Evolutionary conservation across 805 yeast genomes (phyloP).

Genomic region (Monosporozyma aerobia): DNA sequence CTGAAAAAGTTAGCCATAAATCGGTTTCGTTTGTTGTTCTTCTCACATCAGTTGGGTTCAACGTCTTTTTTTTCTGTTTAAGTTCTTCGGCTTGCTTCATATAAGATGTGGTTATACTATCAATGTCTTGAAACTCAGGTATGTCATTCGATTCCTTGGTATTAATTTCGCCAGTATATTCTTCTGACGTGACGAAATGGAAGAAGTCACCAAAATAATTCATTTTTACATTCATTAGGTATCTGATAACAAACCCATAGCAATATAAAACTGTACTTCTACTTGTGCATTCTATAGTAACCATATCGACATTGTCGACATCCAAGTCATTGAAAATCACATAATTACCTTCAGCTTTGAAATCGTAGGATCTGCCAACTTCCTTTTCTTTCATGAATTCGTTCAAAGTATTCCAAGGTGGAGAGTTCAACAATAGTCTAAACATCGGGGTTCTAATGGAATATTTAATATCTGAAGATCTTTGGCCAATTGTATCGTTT

Average conservation of each 20-base stretch:
- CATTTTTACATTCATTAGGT: conserved; percentile 66
- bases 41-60: conserved; percentile 19
- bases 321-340: conserved; percentile 51
- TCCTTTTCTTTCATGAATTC: conserved; percentile 55
- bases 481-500: conserved; percentile 41
- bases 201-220: conserved; percentile 83
- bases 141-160: conserved; percentile 4
- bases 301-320: conserved; percentile 58
- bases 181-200: conserved; percentile 82
- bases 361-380: conserved; percentile 60
- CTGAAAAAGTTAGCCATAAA: conserved; percentile 60
- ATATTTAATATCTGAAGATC: conserved; percentile 44
- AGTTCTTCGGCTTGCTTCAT: not conserved
- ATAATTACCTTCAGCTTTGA: conserved; percentile 56
- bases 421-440: conserved; percentile 59
- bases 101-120: not conserved
- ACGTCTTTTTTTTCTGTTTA: not conserved
- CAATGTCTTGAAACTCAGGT: conserved; percentile 1
- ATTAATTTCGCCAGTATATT: conserved; percentile 39
- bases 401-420: conserved; percentile 85
- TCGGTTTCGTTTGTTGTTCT: conserved; percentile 68
- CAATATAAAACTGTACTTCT: conserved; percentile 58
- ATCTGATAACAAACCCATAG: conserved; percentile 72
- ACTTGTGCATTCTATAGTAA: conserved; percentile 56
- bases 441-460: conserved; percentile 47